A percentile compares a stretch with the other conserved stretches of the same genome.
These are phyloP conservation scores for Sphagnum fallax DNA, from an alignment of 228 moss, liverwort and hornwort species.

Conservation along the genomic window DNA sequence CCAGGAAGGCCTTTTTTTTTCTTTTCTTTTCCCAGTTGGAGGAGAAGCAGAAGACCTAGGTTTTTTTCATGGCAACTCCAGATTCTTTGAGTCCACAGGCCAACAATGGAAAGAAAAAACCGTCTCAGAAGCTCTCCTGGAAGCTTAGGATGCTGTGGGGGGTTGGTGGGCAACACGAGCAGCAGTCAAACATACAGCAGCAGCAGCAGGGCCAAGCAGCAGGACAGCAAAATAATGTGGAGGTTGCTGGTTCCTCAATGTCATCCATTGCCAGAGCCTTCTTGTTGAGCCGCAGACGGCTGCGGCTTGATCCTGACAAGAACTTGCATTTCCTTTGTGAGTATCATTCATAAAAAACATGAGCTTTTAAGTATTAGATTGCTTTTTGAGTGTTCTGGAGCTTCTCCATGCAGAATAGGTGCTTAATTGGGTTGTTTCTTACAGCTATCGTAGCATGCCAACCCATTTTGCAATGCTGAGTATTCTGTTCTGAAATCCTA, in stretches of 20 bases:
- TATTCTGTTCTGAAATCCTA: background rate
- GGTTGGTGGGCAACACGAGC: conserved; percentile 46
- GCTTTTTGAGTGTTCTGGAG: background rate
- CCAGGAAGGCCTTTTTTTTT: no score
- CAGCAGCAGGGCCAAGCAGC: conserved; percentile 26
- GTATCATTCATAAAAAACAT: conserved; percentile 11
- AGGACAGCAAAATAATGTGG: conserved; percentile 9
- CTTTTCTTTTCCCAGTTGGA: no score
- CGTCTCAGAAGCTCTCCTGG: conserved; percentile 30
- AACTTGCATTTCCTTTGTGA: conserved; percentile 85
- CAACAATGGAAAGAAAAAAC: conserved; percentile 22
- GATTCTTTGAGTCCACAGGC: no score
- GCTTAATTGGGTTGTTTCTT: background rate
- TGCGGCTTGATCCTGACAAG: conserved; percentile 86
- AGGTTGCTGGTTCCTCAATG: conserved; percentile 62
- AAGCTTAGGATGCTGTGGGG: conserved; percentile 59
- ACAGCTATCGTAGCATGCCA: background rate
- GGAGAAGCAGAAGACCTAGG: no score
- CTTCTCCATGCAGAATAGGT: background rate
- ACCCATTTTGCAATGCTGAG: background rate
- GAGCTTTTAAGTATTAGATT: background rate
- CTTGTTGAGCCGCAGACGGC: conserved; percentile 70
- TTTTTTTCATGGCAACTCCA: no score
- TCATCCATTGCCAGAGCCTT: conserved; percentile 77
- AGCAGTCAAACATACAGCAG: conserved; percentile 5